A percentile compares a stretch with the other conserved stretches of the same genome.
Evolutionary conservation across 306 rosid species (phyloP).

Genomic region (Begonia fuchsioides): DNA sequence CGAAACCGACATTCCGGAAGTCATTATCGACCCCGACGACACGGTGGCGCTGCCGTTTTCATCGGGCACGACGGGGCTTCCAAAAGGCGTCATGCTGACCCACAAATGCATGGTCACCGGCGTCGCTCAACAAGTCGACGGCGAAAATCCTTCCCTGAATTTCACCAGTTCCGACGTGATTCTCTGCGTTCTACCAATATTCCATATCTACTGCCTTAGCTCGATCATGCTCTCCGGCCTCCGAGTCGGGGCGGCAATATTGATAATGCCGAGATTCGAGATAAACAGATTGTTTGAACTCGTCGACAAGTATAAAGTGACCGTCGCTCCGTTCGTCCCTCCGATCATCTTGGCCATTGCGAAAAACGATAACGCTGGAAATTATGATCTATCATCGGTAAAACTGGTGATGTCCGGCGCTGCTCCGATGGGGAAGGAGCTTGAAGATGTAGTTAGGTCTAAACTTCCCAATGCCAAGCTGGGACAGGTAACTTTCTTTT

Average conservation of each 20-base stretch:
- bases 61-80: constrained; percentile 62
- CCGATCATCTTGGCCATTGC: constrained; percentile 53
- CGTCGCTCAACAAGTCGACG: constrained; percentile 71
- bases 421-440: constrained; percentile 64
- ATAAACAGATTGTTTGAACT: constrained; percentile 25
- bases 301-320: constrained; percentile 27
- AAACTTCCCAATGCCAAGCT: constrained; percentile 56
- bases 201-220: constrained; percentile 66
- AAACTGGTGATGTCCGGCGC: constrained; percentile 51
- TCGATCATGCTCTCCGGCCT: constrained; percentile 57
- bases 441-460: constrained; percentile 34
- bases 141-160: constrained; percentile 61
- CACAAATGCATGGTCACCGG: constrained; percentile 65
- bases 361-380: constrained; percentile 21
- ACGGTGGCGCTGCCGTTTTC: constrained; percentile 68
- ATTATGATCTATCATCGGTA: constrained; percentile 43
- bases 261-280: constrained; percentile 55
- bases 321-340: constrained; percentile 42
- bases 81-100: constrained; percentile 78
- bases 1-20: constrained; percentile 16
- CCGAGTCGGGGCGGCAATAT: constrained; percentile 47
- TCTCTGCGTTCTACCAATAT: constrained; percentile 52
- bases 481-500: constrained; percentile 51
- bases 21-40: constrained; percentile 25
- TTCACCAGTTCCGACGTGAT: constrained; percentile 33